These are phyloP conservation scores for Quercus tomentella DNA, from an alignment of 331 rosid genomes.

Conservation along the genomic window DNA sequence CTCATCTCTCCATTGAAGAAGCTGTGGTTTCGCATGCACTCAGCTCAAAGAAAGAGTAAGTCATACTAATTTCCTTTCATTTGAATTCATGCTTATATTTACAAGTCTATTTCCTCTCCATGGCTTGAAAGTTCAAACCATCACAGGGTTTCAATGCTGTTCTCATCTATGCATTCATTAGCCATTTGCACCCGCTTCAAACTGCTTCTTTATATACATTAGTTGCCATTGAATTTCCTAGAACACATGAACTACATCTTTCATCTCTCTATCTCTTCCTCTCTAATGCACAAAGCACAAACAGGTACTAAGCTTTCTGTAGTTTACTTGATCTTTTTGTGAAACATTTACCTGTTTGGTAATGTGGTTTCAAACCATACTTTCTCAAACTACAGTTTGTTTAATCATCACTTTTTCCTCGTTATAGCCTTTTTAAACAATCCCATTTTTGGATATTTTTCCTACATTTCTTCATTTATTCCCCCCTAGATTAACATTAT, in stretches of 20 bases:
- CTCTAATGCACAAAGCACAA: neutral
- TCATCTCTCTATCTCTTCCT: neutral
- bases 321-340: neutral
- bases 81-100: neutral
- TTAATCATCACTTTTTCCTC: too few species aligned
- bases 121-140: neutral
- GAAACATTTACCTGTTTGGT: neutral
- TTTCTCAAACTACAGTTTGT: too few species aligned
- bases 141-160: neutral
- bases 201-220: too few species aligned
- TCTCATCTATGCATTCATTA: neutral
- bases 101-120: neutral
- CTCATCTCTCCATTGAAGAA: slow-evolving; percentile 89
- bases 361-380: too few species aligned
- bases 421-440: too few species aligned
- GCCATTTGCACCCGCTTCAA: too few species aligned
- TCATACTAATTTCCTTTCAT: neutral
- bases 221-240: neutral
- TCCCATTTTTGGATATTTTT: neutral
- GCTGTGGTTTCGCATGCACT: slow-evolving; percentile 76
- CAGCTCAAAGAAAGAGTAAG: slow-evolving; percentile 84
- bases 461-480: neutral
- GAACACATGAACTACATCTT: neutral
- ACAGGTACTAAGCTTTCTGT: neutral
- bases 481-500: neutral